phyloP scores from a whole-genome alignment of 768 basidiomycete species.

The Termitomyces sp. region DNA sequence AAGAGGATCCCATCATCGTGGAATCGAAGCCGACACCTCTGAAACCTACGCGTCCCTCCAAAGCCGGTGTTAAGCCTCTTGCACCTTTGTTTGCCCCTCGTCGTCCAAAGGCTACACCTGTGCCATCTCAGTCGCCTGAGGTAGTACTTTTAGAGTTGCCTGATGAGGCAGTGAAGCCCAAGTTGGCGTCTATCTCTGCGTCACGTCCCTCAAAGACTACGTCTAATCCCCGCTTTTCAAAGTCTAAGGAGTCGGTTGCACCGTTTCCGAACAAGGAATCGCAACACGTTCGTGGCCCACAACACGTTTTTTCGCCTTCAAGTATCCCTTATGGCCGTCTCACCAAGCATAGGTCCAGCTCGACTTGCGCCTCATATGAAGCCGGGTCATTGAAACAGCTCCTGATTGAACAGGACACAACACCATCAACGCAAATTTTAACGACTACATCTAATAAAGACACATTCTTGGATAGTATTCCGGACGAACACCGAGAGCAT shows the following conservation, averaged over 20 bases:
- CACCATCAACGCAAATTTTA: neutral
- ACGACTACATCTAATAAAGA: constrained; percentile 5
- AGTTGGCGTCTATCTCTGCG: neutral
- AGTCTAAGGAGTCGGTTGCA: constrained; percentile 13
- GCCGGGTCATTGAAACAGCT: neutral
- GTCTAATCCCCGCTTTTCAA: neutral
- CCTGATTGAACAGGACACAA: neutral
- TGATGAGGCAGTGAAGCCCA: neutral
- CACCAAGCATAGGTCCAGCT: neutral
- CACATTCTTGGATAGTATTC: constrained; percentile 21
- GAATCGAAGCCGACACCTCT: constrained; percentile 40
- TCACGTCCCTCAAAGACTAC: neutral
- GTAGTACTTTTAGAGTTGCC: constrained; percentile 1
- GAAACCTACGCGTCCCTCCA: constrained; percentile 14
- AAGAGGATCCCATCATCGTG: constrained; percentile 40
- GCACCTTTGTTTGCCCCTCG: constrained; percentile 45
- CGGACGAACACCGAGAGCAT: constrained; percentile 34
- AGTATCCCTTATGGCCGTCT: constrained; percentile 10
- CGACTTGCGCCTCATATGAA: neutral
- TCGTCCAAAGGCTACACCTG: constrained; percentile 14
- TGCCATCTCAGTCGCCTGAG: constrained; percentile 1
- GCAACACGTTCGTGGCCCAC: constrained; percentile 63
- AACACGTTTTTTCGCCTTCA: constrained; percentile 31
- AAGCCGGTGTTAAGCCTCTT: constrained; percentile 23
- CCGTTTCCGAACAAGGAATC: constrained; percentile 47